Conservation (phyloP, 2,329 filamentous ascomycete species). For the Golovinomyces cichoracearum region DNA sequence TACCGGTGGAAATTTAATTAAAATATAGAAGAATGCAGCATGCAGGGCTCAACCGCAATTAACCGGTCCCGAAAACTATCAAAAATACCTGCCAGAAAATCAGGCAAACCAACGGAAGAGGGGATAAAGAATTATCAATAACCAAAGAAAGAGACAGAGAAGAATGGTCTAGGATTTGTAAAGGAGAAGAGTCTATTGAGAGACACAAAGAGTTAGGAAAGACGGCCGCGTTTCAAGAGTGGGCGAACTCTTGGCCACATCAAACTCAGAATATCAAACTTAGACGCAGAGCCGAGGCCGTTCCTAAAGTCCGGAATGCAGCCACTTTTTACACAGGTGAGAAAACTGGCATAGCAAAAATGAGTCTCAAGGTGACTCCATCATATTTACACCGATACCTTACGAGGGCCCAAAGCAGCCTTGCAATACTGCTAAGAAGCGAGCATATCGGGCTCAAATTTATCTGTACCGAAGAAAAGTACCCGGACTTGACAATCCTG, state of each 20-base stretch:
- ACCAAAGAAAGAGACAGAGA: not conserved
- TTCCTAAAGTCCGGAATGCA: too few relatives aligned
- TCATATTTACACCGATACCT: not conserved
- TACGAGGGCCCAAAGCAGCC: not conserved
- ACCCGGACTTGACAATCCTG: not conserved
- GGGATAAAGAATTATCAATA: too few relatives aligned
- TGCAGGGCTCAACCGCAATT: not conserved
- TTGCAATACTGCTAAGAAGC: not conserved
- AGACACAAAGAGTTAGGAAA: not conserved
- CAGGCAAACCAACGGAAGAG: too few relatives aligned
- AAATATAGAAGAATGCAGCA: not conserved
- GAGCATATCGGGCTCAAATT: not conserved
- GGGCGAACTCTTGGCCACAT: too few relatives aligned
- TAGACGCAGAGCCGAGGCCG: too few relatives aligned
- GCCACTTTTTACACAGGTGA: not conserved
- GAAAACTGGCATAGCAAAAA: not conserved
- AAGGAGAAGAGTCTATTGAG: not conserved
- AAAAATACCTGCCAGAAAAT: not conserved
- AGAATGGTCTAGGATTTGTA: not conserved
- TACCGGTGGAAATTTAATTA: not conserved
- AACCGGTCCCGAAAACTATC: not conserved
- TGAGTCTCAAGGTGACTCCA: not conserved
- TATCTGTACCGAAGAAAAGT: not conserved
- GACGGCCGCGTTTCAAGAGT: too few relatives aligned
- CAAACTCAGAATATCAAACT: too few relatives aligned